Conservation (phyloP, 805 yeast species). For the Barnettozyma californica region DNA sequence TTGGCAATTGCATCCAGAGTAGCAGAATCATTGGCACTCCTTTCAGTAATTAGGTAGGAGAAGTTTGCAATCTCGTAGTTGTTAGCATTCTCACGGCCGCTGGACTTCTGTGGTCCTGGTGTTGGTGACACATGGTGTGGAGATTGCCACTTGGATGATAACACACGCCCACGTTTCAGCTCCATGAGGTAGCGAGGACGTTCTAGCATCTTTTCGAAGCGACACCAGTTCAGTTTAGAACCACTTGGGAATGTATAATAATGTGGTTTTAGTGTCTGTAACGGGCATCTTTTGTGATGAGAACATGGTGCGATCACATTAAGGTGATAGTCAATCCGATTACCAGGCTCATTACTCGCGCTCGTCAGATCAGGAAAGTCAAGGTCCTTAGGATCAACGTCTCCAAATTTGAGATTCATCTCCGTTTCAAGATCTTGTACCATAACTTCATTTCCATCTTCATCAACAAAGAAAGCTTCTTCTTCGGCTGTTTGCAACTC, state of each 20-base stretch:
- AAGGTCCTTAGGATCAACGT: conserved; percentile 37
- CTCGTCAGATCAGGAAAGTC: conserved; percentile 26
- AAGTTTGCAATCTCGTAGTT: conserved; percentile 67
- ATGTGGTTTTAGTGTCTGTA: conserved; percentile 72
- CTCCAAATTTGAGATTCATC: conserved; percentile 37
- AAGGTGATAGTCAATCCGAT: conserved; percentile 40
- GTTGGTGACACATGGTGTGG: conserved; percentile 33
- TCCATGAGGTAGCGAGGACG: conserved; percentile 82
- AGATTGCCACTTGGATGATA: conserved; percentile 69
- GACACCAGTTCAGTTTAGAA: conserved; percentile 65
- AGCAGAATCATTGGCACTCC: conserved; percentile 42
- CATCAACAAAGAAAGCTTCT: conserved; percentile 22
- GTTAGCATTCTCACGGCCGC: conserved; percentile 73
- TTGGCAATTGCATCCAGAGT: conserved; percentile 38
- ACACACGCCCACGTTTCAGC: conserved; percentile 71
- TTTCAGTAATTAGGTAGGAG: conserved; percentile 67
- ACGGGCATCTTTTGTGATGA: conserved; percentile 82
- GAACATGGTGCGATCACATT: conserved; percentile 84
- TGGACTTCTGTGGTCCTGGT: conserved; percentile 44
- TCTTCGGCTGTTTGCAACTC: conserved; percentile 14
- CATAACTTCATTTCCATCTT: conserved; percentile 8
- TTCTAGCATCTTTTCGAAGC: conserved; percentile 61
- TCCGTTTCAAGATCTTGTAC: conserved; percentile 18
- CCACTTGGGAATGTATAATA: conserved; percentile 54
- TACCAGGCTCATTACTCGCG: conserved; percentile 11